Percentiles rank a stretch among this genome's conserved stretches.
These are phyloP conservation scores for Jamesozyma rosinii DNA, from an alignment of 805 yeast genomes.

Conservation along the genomic window DNA sequence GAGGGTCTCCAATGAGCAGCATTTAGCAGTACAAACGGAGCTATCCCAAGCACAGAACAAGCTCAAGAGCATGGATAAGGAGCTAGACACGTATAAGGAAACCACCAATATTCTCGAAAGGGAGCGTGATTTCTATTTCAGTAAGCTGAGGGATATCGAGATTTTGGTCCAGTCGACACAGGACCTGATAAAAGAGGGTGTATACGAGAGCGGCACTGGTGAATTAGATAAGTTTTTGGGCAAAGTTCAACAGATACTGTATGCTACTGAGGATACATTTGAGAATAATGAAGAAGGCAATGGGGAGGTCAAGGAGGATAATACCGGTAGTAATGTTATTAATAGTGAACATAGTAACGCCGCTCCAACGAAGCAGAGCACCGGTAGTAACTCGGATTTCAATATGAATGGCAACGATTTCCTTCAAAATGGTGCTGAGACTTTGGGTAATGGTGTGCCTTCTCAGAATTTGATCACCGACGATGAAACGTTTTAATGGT, in stretches of 20 bases:
- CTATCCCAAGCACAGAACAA: constrained; percentile 37
- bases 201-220: constrained; percentile 26
- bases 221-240: constrained; percentile 38
- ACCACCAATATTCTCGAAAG: constrained; percentile 61
- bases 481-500: constrained; percentile 27
- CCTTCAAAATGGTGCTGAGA: too few relatives aligned
- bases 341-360: background rate
- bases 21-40: constrained; percentile 35
- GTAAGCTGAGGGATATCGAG: constrained; percentile 83
- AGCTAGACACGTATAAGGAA: constrained; percentile 46
- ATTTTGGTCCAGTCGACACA: constrained; percentile 58
- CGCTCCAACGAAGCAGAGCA: background rate
- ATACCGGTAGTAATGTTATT: constrained; percentile 1
- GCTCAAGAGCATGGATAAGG: constrained; percentile 32
- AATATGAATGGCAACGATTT: background rate
- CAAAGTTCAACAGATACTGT: constrained; percentile 67
- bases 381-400: background rate
- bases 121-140: constrained; percentile 85
- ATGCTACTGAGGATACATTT: constrained; percentile 78
- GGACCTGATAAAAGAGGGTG: constrained; percentile 41
- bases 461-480: constrained; percentile 28
- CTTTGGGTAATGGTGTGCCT: background rate
- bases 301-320: background rate
- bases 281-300: constrained; percentile 39
- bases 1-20: constrained; percentile 22